Evolutionary conservation across 176 grass and related monocot genomes (phyloP).

Genomic region (Cymbopogon citratus): DNA sequence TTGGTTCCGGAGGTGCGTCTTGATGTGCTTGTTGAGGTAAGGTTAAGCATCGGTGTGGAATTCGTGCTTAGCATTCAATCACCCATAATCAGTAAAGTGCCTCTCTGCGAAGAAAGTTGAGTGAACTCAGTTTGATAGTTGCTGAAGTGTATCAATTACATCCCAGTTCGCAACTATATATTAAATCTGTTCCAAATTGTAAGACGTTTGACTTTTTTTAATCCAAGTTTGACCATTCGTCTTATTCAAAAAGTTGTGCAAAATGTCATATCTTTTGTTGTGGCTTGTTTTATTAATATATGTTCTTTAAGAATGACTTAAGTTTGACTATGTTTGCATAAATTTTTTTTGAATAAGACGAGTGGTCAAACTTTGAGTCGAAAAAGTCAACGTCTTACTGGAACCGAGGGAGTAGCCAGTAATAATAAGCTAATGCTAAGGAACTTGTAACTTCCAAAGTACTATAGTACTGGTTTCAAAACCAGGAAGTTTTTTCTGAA

Average conservation of each 20-base stretch:
- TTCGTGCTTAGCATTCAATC: neutral
- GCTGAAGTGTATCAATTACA: neutral
- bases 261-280: no score
- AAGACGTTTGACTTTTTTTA: no score
- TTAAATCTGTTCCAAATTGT: no score
- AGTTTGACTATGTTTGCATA: no score
- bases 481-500: neutral
- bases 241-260: no score
- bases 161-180: neutral
- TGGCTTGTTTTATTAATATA: no score
- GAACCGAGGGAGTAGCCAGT: neutral
- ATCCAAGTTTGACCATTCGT: no score
- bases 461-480: neutral
- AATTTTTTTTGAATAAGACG: no score
- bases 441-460: neutral
- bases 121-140: neutral
- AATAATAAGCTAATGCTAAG: neutral
- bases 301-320: no score
- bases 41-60: neutral
- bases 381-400: no score
- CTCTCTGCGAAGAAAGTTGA: neutral
- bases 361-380: no score
- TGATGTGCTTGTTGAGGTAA: conserved; percentile 84
- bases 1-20: conserved; percentile 50
- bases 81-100: neutral